Evolutionary conservation across 345 rosid genomes (phyloP), one percentile per base, ranked within the genome.

Genomic region (Xanthoceras sorbifolium): DNA sequence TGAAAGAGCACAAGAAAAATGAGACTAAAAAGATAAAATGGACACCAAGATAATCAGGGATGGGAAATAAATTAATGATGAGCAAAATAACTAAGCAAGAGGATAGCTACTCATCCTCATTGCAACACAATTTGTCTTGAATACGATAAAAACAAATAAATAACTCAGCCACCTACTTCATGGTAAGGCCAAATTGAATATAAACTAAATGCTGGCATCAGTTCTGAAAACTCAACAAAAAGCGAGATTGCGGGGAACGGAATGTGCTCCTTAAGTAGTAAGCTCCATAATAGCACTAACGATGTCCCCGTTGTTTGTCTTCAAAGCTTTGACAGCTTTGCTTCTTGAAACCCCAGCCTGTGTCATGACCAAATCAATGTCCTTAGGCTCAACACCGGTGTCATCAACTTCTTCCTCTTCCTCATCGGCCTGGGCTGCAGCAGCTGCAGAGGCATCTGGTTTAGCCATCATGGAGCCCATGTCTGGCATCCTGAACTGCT

Each of bases 201-300:
- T 4, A 22, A 59, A 67, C 62, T 36, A 74, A 73, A 44, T 38
- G 70, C 28, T 29, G 62, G 8, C 18, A 31, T 18, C 52, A 42
- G 31, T 67, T 67, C 55, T 18, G 46, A 25, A 46, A 71, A 64
- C 73, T 75, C 34, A 32, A 44, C 64, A 32, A n/a, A 17, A 50
- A 1, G 32, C n/a, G 20, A 14, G 74, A 61, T 9, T 18, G 34
- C 38, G 68, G 20, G 15, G 71, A 20, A 50, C 60, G 22, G 65
- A 38, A 64, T 26, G 72, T n/a, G 69, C 32, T 73, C 71, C 50
- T 71, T 86, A 92, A 59, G 90, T 88, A 50, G 97, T 91, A 60
- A 93, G 97, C 84, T 91, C 98, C 97, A 91, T 93, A 69, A 94
- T 94, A 8, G 98, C 97, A 74, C 95, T 87, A 67, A 94, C 98